phyloP scores from a whole-genome alignment of 2,329 filamentous ascomycete genomes.

The Calonectria honghensis region DNA sequence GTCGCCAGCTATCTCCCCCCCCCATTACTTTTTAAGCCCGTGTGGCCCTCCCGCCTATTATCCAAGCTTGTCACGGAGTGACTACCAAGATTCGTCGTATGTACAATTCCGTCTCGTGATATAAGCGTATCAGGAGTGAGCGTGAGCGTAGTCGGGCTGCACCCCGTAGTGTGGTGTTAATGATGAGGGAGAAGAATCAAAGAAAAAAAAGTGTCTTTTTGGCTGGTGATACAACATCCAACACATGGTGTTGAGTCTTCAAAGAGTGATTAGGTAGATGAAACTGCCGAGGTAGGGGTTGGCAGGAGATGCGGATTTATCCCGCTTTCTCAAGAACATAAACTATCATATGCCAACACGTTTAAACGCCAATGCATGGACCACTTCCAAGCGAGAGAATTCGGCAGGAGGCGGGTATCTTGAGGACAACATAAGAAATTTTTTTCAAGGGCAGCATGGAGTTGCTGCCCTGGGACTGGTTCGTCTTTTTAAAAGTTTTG shows the following conservation, averaged over 20 bases:
- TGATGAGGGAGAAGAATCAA: slow-evolving; percentile 32
- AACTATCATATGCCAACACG: slow-evolving; percentile 47
- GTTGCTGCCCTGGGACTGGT: slow-evolving; percentile 24
- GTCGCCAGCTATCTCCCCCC: not conserved
- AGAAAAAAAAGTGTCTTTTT: slow-evolving; percentile 16
- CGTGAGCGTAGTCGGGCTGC: slow-evolving; percentile 26
- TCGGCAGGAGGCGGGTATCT: slow-evolving; percentile 57
- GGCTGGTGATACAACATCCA: slow-evolving; percentile 32
- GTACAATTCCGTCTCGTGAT: slow-evolving; percentile 55
- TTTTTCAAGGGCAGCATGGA: slow-evolving; percentile 11
- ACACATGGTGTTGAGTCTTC: slow-evolving; percentile 34
- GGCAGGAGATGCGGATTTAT: slow-evolving; percentile 28
- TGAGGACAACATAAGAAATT: slow-evolving; percentile 44
- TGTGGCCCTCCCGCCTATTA: slow-evolving; percentile 20
- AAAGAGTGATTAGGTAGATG: slow-evolving; percentile 42
- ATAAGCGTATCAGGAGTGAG: slow-evolving; percentile 46
- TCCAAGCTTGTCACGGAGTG: slow-evolving; percentile 33
- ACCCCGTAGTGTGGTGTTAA: slow-evolving; percentile 32
- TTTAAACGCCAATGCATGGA: slow-evolving; percentile 48
- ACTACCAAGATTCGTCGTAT: slow-evolving; percentile 49
- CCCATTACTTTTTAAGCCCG: slow-evolving; percentile 37
- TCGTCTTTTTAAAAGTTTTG: slow-evolving; percentile 89
- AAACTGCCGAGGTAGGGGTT: slow-evolving; percentile 18
- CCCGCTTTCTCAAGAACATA: slow-evolving; percentile 35
- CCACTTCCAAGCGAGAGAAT: slow-evolving; percentile 54